phyloP scores from a whole-genome alignment of 352 stramenopile genomes.

The Globisporangium acanthophoron region DNA sequence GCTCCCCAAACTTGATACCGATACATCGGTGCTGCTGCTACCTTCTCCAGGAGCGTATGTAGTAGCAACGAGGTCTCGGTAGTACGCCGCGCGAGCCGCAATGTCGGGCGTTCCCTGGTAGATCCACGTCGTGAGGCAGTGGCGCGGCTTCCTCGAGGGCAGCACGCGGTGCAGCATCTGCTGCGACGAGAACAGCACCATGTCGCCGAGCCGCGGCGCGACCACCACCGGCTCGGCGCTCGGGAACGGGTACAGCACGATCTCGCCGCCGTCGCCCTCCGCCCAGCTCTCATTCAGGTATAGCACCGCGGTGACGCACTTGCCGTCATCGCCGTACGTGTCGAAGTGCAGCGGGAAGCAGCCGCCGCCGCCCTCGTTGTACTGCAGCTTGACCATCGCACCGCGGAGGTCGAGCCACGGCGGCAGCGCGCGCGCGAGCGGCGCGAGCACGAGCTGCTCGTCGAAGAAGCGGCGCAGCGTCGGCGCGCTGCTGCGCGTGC shows the following conservation, averaged over 20 bases:
- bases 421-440: constrained; percentile 27
- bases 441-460: constrained; percentile 40
- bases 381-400: constrained; percentile 79
- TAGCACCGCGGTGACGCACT: constrained; percentile 76
- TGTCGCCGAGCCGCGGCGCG: constrained; percentile 44
- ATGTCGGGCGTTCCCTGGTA: constrained; percentile 30
- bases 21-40: background rate
- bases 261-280: constrained; percentile 63
- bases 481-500: constrained; percentile 28
- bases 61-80: constrained; percentile 2
- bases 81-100: constrained; percentile 21
- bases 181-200: constrained; percentile 78
- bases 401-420: constrained; percentile 35
- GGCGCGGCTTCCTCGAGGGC: constrained; percentile 35
- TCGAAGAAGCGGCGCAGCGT: constrained; percentile 59
- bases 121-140: constrained; percentile 70
- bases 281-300: constrained; percentile 84
- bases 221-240: constrained; percentile 33
- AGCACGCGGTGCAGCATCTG: constrained; percentile 79
- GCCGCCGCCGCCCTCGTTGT: constrained; percentile 65
- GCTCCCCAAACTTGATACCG: background rate
- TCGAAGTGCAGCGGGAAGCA: constrained; percentile 88
- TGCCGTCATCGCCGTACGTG: constrained; percentile 76
- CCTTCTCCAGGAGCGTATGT: background rate
- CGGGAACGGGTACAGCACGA: constrained; percentile 81